A percentile compares a stretch with the other conserved stretches of the same genome.
Conservation (phyloP, 2,329 filamentous ascomycete species). For the Akanthomyces lecanii region DNA sequence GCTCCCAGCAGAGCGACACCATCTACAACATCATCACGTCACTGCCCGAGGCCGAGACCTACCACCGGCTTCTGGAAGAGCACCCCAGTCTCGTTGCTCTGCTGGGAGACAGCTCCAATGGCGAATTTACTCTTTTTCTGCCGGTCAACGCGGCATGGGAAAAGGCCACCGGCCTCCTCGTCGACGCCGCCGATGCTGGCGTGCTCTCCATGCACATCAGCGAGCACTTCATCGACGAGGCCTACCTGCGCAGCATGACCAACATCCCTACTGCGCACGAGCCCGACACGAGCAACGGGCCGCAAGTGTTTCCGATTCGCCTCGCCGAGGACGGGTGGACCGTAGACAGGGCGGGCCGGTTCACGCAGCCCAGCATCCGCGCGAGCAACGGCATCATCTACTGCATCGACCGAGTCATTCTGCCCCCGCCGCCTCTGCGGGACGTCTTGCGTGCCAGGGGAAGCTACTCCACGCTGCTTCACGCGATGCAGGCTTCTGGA, state of each 20-base stretch:
- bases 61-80: not conserved
- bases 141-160: constrained; percentile 3
- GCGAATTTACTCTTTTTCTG: constrained; percentile 6
- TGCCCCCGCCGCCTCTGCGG: not conserved
- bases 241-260: not conserved
- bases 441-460: not conserved
- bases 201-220: constrained; percentile 9
- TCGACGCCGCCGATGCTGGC: not conserved
- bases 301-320: not conserved
- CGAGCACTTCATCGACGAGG: not conserved
- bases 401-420: not conserved
- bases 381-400: constrained; percentile 14
- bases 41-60: constrained; percentile 7
- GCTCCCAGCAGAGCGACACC: not conserved
- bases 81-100: not conserved
- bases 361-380: not conserved
- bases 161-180: not conserved
- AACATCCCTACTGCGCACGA: not conserved
- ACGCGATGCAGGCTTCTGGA: not conserved
- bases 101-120: not conserved
- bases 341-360: not conserved
- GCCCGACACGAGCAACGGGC: not conserved
- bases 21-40: constrained; percentile 3
- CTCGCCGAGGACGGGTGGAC: not conserved
- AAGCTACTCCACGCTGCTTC: not conserved